Base-by-base conservation (phyloP, 257 asterid genomes). In the Echium plantagineum region DNA sequence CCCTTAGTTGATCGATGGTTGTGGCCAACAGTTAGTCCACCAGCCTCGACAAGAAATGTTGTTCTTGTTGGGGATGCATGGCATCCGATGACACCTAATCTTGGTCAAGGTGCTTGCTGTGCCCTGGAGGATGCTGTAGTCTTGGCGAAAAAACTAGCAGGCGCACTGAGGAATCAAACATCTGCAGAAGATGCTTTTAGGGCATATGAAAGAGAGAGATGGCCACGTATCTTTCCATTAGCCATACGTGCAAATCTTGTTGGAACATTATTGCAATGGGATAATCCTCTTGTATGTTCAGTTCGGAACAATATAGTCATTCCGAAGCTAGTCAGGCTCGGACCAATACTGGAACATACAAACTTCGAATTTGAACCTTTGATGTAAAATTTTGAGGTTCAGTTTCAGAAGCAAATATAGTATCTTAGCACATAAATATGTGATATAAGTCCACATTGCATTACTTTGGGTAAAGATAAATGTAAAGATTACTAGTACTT, bases 11-110 rank as follows among this genome's bases (percentile, higher is more conserved):
- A 90, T 47, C 69, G 97, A 52, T 90, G 97, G 97, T 60, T 87
- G 51, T 87, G 97, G 97, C 97, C 95, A 5, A 81, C 78, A 24
- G 62, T 80, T 24, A 80, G 73, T 53, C 94, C 97, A 56, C 72
- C 82, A 0, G 83, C 77, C 46, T 85, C 95, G 13, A 59, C 54
- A 9, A 95, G 90, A n/a, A 81, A 66, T n/a, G 86, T 80, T 21
- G 93, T 86, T 61, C 83, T 91, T 7, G 93, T 80, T 21, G 97
- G 98, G 0, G 96, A 88, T 47, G 95, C 97, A 1, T 89, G 96
- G 94, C 98, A 91, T 68, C 98, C 98, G 0, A 91, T 91, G 98
- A 91, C 98, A 0, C 94, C 97, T 10, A 86, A 88, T 71, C 82
- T 86, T 0, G 98, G 97, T 21, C 97, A 91, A 71, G 98, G 97